Base-by-base conservation (phyloP, 257 asterid genomes). In the Solanum neorickii region DNA sequence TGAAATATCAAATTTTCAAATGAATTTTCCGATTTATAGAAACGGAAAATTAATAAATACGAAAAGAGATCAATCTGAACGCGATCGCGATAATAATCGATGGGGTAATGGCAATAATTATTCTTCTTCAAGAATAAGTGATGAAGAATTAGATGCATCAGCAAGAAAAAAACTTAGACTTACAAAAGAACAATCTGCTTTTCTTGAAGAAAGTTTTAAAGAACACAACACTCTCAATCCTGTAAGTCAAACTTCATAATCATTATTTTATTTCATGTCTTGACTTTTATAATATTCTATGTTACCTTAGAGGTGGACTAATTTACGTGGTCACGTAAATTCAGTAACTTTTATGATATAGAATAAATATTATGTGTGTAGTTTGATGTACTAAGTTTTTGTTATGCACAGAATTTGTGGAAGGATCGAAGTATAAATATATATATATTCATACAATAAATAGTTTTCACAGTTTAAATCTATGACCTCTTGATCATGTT, bases 191-290 rank as follows among this genome's bases (percentile, higher is more conserved):
- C 99, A 96, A 56, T 95, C 99, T 18, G 96, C 98, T 7, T 95
- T 93, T 91, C 98, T 96, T 27, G 98, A 96, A 91, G 96, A 96
- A 10, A 95, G 99, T 90, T 96, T 96, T 94, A 95, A 94, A 90
- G 96, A 94, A 68, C 98, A 96, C 91, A 91, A 88, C 89, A 94
- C 98, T 33, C 99, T 96, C 88, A 96, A 95, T 84, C 98, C 99
- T 2, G 99, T 96, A 93, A 89, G 95, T 86, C 70, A 35, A 75
- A 56, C 10, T 11, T 31, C 44, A 12, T 33, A 42, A 14, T 25
- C 20, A 83, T 86, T n/a, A 33, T 69, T 70, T 70, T 70, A 70
- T 31, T 31, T 70, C 42, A 31, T 18, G 12, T 21, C 13, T 72
- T 72, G 46, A 35, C 46, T 72, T 33, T 72, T 72, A 72, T 16